Conservation (phyloP, 2,329 filamentous ascomycete species). For the Calonectria honghensis region DNA sequence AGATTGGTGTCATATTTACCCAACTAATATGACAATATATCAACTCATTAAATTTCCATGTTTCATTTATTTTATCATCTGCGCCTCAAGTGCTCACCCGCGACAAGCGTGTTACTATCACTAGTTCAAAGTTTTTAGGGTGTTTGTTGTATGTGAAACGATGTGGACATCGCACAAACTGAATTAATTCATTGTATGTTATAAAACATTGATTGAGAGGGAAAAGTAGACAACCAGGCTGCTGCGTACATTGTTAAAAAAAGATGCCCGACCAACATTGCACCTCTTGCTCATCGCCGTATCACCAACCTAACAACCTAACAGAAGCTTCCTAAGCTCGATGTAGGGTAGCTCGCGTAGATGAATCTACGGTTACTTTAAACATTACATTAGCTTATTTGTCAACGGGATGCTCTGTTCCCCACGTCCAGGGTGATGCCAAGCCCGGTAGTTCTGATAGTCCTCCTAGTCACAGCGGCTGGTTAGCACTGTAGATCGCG, state of each 20-base stretch:
- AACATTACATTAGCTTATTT: conserved; percentile 4
- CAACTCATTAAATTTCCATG: too few species aligned
- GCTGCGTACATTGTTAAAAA: not conserved
- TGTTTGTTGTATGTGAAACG: too few species aligned
- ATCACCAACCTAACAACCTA: too few species aligned
- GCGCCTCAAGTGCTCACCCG: too few species aligned
- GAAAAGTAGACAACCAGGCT: not conserved
- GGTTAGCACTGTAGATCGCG: not conserved
- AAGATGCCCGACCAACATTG: not conserved
- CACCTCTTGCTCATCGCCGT: too few species aligned
- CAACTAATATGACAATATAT: not conserved
- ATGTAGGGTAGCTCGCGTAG: not conserved
- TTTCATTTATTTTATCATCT: too few species aligned
- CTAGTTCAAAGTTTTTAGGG: too few species aligned
- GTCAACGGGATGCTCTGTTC: not conserved
- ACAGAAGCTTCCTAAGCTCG: not conserved
- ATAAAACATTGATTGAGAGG: too few species aligned
- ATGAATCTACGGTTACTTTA: not conserved
- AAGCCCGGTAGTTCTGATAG: not conserved
- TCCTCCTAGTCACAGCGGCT: not conserved
- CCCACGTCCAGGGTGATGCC: not conserved
- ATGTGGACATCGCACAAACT: too few species aligned
- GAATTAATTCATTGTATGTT: too few species aligned
- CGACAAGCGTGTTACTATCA: too few species aligned
- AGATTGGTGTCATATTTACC: not conserved